Base-by-base conservation (phyloP, 2,329 filamentous ascomycete genomes). In the Trichophyton rubrum region DNA sequence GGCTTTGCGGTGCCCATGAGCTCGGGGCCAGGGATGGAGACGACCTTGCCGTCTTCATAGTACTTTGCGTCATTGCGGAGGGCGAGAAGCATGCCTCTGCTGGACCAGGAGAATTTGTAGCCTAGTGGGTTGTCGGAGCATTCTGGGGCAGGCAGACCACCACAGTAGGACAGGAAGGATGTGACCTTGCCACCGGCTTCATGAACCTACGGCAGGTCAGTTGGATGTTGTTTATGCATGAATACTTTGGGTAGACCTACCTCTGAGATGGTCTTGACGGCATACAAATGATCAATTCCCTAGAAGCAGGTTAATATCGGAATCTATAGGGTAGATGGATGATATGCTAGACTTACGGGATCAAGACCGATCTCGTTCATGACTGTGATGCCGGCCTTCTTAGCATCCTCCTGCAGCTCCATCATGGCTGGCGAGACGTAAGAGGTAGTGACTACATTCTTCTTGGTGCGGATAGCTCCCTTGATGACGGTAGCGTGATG, bases 351-450 rank as follows among this genome's bases (percentile, higher is more conserved):
- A 66, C 68, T 20, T 62, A 71, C 70, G 43, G 71, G 72, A 64
- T 77, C 75, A 62, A 88, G 71, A 64, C 90, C 90, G 71, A 95
- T 95, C 82, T 97, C 92, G 77, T 97, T 96, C 88, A 96, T 91
- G 72, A 96, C 91, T 9, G 90, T 95, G 72, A 96, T 96, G 63
- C 90, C 91, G 17, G 92, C 92, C 64, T 87, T 88, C 81, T 96
- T 95, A 73, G 82, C 85, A 68, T 87, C 79, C 68, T 85, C 79
- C 69, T 96, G 87, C 58, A 97, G 84, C 79, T 91, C 92, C 77
- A 86, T 76, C 90, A 96, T 96, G 66, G 89, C 89, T 2, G 90
- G 90, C 3, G 89, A 95, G 67, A 96, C 88, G 72, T 97, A 97
- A 66, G 85, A 90, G 33, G 92, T 96, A 62, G 92, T 96, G 70